These are phyloP conservation scores for Solanum hybrid DNA, from an alignment of 305 asterid genomes.

Conservation along the genomic window DNA sequence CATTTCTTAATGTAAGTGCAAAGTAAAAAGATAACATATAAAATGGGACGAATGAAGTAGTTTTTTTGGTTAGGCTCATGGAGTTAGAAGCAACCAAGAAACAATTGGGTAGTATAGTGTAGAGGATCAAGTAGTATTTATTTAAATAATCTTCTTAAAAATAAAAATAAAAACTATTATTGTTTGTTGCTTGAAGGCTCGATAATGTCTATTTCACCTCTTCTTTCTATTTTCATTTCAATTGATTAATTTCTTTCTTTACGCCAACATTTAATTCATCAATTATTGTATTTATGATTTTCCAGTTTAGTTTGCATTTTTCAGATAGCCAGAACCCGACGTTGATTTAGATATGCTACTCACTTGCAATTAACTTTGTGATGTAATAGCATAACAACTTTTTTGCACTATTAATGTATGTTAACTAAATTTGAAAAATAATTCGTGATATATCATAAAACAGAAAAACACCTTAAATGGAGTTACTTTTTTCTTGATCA, in stretches of 20 bases:
- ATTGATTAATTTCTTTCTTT: not conserved
- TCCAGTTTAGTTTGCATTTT: no score
- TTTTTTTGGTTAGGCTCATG: not conserved
- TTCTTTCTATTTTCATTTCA: not conserved
- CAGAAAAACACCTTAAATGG: rapidly evolving
- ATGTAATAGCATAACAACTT: not conserved
- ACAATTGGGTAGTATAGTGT: not conserved
- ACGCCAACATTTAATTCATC: not conserved
- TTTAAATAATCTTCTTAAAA: not conserved
- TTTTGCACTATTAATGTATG: not conserved
- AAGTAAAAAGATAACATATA: no score
- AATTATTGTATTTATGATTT: not conserved
- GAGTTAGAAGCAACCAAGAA: not conserved
- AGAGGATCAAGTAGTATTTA: not conserved
- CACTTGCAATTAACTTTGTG: not conserved
- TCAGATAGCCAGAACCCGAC: not conserved
- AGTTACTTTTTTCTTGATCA: rapidly evolving
- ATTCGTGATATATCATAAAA: not conserved
- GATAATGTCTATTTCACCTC: not conserved
- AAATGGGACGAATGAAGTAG: no score
- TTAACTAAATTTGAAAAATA: not conserved
- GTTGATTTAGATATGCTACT: not conserved
- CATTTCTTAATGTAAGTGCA: no score
- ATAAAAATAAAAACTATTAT: not conserved
- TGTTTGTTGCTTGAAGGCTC: not conserved